phyloP scores from a whole-genome alignment of 768 basidiomycete genomes.

The Imleria badia region DNA sequence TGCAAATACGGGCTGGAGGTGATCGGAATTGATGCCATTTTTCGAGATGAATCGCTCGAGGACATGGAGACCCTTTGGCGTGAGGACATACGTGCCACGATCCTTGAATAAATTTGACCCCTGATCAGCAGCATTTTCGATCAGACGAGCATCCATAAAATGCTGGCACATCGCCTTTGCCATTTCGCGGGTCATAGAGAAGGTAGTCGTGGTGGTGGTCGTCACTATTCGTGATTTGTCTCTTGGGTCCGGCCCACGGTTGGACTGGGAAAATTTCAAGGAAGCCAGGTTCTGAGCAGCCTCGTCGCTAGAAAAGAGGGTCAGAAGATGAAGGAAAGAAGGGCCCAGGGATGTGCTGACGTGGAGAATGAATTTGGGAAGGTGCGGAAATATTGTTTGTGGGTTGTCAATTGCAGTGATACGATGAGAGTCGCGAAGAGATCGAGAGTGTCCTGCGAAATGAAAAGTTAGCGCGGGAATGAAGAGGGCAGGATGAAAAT shows the following conservation, averaged over 20 bases:
- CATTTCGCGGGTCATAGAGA: constrained; percentile 99
- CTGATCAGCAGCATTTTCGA: constrained; percentile 94
- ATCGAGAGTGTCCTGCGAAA: constrained; percentile 88
- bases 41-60: constrained; percentile 99
- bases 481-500: constrained; percentile 12
- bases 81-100: constrained; percentile 92
- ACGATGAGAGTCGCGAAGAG: constrained; percentile 96
- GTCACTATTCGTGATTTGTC: constrained; percentile 98
- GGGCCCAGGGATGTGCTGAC: constrained; percentile 48
- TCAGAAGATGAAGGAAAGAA: constrained; percentile 2
- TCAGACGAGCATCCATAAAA: constrained; percentile 98
- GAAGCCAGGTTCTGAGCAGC: constrained; percentile 91
- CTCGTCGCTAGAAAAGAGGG: constrained; percentile 69
- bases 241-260: constrained; percentile 96
- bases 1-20: constrained; percentile 85
- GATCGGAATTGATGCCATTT: constrained; percentile 96
- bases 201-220: constrained; percentile 98
- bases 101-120: constrained; percentile 93
- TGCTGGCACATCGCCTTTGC: constrained; percentile 99
- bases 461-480: background rate
- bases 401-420: constrained; percentile 81
- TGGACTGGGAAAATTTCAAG: constrained; percentile 98
- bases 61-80: constrained; percentile 97
- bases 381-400: constrained; percentile 95
- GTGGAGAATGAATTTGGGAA: constrained; percentile 96